Evolutionary conservation across 2,329 filamentous ascomycete genomes (phyloP), one percentile per base, ranked within the genome.

Genomic region (Colletotrichum sp.): DNA sequence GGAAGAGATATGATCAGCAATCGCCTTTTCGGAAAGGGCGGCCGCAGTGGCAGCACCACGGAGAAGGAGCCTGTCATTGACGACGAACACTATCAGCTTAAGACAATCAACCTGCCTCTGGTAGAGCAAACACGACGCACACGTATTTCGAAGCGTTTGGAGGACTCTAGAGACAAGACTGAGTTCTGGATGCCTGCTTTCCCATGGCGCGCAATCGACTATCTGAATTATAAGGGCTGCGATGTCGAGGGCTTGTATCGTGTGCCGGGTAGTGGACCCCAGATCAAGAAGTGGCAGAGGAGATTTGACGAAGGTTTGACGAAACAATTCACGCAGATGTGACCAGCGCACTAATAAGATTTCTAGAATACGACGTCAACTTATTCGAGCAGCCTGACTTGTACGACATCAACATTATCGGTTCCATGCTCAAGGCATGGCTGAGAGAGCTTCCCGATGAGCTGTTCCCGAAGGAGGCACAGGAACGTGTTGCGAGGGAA

Each of bases 171-270:
- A 77, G 96, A 98, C 82, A 98, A 98, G 88, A 98, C 96, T 1
- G 96, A 98, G 82, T 98, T 98, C 82, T 98, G 96, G 96, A 98
- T 98, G 96, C 96, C 96, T 15, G 95, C 96, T 8, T 93, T 98
- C 74, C 96, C 96, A 1, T 98, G 96, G 94, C 91, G 96, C 78
- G 98, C 96, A 74, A 98, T 98, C 78, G 96, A 98, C 86, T 98
- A 98, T 83, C 88, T 98, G 68, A 98, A 98, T 84, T 97, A 96
- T 85, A 98, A 97, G 82, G 95, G 95, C 52, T 97, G 94, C 80
- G 96, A 98, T 81, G 95, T 98, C 52, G 96, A 98, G 84, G 96
- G 96, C 5, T 88, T 98, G 5, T 98, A 98, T 83, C 93, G 96
- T 74, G 94, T 98, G 57, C 96, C 96, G 15, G 96, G 96, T 30